phyloP scores from a whole-genome alignment of 1,139 yeast genomes.

The Nematodospora anomalae region DNA sequence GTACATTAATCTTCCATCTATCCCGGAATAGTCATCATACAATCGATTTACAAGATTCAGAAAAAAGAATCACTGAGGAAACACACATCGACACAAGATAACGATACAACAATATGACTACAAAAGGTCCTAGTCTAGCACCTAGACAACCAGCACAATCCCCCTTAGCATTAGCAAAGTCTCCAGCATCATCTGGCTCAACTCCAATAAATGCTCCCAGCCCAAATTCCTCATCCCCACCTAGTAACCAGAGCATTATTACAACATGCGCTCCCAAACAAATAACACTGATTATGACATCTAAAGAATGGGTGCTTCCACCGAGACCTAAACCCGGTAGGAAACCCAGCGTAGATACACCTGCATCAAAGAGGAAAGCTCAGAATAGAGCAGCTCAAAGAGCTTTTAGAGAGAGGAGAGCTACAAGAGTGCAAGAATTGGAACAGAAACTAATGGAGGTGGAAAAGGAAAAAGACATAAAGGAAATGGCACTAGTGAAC shows the following conservation, averaged over 20 bases:
- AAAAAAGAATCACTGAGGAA: constrained; percentile 1
- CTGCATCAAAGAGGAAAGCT: constrained; percentile 79
- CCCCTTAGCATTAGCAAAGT: constrained; percentile 29
- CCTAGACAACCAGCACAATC: constrained; percentile 42
- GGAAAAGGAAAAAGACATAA: constrained; percentile 61
- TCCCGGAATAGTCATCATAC: no score
- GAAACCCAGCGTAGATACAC: constrained; percentile 75
- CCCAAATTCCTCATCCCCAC: constrained; percentile 10
- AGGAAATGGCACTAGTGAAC: constrained; percentile 60
- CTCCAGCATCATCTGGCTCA: constrained; percentile 19
- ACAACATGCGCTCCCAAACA: constrained; percentile 6
- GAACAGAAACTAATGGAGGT: constrained; percentile 55
- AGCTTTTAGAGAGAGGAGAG: constrained; percentile 83
- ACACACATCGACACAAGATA: no score
- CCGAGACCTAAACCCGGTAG: constrained; percentile 92
- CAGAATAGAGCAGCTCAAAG: constrained; percentile 96
- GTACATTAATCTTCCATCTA: no score
- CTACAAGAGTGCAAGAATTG: constrained; percentile 55
- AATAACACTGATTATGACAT: constrained; percentile 55
- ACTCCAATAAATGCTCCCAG: constrained; percentile 16
- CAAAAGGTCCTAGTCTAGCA: constrained; percentile 33
- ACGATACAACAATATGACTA: constrained; percentile 22
- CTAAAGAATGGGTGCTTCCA: constrained; percentile 90
- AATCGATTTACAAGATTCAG: no score
- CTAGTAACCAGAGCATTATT: constrained; percentile 2